Conservation (phyloP, 495 filamentous ascomycete species). For the Xylaria sp. region DNA sequence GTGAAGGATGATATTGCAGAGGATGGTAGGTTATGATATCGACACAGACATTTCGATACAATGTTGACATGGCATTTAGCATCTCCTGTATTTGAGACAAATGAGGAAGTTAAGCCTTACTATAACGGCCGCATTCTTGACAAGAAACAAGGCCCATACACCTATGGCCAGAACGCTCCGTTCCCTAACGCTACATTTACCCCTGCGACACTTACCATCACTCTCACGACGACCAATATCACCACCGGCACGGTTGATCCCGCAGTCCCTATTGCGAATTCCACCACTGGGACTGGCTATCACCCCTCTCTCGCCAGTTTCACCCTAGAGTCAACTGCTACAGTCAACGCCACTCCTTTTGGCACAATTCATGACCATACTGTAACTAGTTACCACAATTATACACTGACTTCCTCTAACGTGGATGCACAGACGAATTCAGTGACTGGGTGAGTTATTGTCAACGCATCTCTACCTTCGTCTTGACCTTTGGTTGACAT, state of each 20-base stretch:
- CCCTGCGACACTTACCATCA: constrained; percentile 12
- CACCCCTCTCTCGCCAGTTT: not conserved
- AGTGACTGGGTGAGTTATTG: not conserved
- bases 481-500: not conserved
- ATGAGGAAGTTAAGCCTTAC: not conserved
- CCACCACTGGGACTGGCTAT: not conserved
- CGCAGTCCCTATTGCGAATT: not conserved
- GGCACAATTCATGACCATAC: constrained; percentile 8
- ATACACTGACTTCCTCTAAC: not conserved
- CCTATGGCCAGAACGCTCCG: constrained; percentile 3
- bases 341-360: not conserved
- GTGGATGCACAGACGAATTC: constrained; percentile 3
- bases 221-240: not conserved
- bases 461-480: not conserved
- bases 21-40: not conserved
- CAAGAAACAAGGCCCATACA: constrained; percentile 1
- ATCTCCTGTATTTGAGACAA: not conserved
- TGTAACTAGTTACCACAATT: not conserved
- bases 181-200: constrained; percentile 10
- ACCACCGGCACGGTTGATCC: constrained; percentile 7
- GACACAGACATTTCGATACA: not conserved
- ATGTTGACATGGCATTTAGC: not conserved
- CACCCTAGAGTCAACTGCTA: not conserved
- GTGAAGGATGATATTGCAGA: not conserved
- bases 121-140: not conserved